phyloP scores from a whole-genome alignment of 2,329 filamentous ascomycete genomes.

The Fusarium sp. region DNA sequence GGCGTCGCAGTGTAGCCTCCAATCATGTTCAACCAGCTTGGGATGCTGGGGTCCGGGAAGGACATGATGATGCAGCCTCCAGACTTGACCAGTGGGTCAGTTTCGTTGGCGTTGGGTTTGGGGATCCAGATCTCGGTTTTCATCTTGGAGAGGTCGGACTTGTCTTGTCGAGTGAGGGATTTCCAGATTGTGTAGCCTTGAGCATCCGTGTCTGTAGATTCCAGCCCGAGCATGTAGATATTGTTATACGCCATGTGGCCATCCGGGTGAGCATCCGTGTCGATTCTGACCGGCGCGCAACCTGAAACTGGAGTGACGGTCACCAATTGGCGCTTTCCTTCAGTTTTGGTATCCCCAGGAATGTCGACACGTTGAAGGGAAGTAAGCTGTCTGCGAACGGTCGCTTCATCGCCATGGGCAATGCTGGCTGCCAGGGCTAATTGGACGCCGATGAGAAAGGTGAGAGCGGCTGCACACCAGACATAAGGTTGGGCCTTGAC shows the following conservation, averaged over 20 bases:
- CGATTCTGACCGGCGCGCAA: background rate
- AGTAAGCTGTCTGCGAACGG: background rate
- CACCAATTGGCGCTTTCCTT: accelerated
- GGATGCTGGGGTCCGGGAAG: background rate
- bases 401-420: conserved; percentile 9
- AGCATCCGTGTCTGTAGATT: background rate
- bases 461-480: conserved; percentile 9
- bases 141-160: background rate
- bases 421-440: conserved; percentile 1
- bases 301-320: background rate
- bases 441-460: conserved; percentile 17
- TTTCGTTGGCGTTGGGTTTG: background rate
- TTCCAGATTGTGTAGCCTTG: background rate
- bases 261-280: accelerated
- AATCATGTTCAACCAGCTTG: background rate
- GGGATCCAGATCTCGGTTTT: conserved; percentile 15
- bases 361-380: background rate
- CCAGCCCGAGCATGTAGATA: background rate
- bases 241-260: accelerated
- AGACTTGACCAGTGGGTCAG: background rate
- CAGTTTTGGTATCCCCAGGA: accelerated
- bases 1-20: background rate
- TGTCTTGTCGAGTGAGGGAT: background rate
- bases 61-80: conserved; percentile 13
- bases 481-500: conserved; percentile 7